A percentile compares a stretch with the other conserved stretches of the same genome.
phyloP scores from a whole-genome alignment of 176 grass and related monocot genomes.

The Lolium rigidum region DNA sequence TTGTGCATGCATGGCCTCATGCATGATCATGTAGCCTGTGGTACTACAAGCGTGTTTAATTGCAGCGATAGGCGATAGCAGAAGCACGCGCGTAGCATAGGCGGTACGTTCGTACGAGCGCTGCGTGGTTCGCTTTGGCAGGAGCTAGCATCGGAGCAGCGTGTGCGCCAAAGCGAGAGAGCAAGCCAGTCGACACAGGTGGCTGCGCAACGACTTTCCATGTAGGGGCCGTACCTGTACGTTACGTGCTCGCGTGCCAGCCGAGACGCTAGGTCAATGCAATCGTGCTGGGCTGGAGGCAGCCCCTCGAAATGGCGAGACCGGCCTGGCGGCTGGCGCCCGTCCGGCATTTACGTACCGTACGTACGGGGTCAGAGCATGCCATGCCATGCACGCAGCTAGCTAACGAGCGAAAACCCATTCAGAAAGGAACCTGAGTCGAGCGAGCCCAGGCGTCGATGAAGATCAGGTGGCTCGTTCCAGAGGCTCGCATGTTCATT shows the following conservation, averaged over 20 bases:
- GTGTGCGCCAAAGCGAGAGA: not conserved
- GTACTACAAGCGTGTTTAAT: not conserved
- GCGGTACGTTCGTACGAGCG: not conserved
- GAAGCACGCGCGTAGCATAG: constrained; percentile 45
- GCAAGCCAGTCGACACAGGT: constrained; percentile 17
- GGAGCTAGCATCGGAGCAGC: not conserved
- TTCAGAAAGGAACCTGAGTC: not conserved
- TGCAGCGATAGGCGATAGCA: constrained; percentile 7
- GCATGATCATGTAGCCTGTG: not conserved
- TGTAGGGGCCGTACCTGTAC: not conserved
- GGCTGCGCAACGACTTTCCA: constrained; percentile 8
- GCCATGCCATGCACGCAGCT: not conserved
- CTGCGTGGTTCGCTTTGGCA: constrained; percentile 19
- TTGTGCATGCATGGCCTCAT: not conserved
- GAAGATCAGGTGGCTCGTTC: constrained; percentile 10
- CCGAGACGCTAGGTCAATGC: constrained; percentile 27
- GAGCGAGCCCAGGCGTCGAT: not conserved
- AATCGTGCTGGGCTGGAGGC: not conserved
- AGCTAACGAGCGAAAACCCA: not conserved
- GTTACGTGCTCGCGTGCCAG: no score
- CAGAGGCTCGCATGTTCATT: not conserved
- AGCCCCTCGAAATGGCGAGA: constrained; percentile 30
- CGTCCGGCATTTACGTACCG: not conserved
- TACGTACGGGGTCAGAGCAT: not conserved
- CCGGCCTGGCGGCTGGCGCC: constrained; percentile 37